phyloP scores from a whole-genome alignment of 164 flowering plant species.

The Liriodendron chinense region DNA sequence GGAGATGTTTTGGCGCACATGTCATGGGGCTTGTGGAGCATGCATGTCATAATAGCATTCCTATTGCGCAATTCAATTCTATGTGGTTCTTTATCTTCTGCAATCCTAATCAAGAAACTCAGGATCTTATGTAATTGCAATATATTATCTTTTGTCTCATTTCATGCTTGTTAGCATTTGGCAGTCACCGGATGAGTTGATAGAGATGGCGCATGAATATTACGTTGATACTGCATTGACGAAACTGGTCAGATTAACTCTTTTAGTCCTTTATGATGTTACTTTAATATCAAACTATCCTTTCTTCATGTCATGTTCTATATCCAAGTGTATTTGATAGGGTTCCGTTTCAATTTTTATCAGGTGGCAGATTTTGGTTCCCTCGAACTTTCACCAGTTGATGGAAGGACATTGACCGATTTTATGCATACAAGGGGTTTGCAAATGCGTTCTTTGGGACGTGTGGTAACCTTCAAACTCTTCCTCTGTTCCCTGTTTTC shows the following conservation, averaged over 20 bases:
- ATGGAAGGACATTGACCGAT: slow-evolving; percentile 95
- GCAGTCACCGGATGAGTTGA: slow-evolving; percentile 83
- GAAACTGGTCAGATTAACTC: slow-evolving; percentile 58
- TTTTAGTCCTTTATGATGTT: not conserved
- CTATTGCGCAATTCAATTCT: not conserved
- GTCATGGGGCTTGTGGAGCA: too few relatives aligned
- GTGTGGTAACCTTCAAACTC: slow-evolving; percentile 54
- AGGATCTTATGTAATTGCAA: not conserved
- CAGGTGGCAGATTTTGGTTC: slow-evolving; percentile 98
- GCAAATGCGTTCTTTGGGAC: slow-evolving; percentile 82
- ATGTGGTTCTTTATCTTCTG: not conserved
- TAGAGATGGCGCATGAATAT: slow-evolving; percentile 86
- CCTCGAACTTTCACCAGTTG: slow-evolving; percentile 96
- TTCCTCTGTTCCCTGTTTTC: not conserved
- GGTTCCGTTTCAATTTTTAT: slow-evolving; percentile 15
- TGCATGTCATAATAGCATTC: not conserved
- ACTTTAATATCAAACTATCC: not conserved
- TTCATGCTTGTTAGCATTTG: slow-evolving; percentile 11
- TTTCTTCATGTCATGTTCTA: not conserved
- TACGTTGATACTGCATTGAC: slow-evolving; percentile 88
- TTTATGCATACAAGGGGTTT: slow-evolving; percentile 97
- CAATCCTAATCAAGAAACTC: not conserved
- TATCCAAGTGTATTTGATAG: slow-evolving; percentile 9
- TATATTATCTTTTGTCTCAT: slow-evolving; percentile 7
- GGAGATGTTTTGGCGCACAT: too few relatives aligned